A percentile compares a stretch with the other conserved stretches of the same genome.
Evolutionary conservation across 352 stramenopile species (phyloP).

Genomic region (Phytophthora syringae): DNA sequence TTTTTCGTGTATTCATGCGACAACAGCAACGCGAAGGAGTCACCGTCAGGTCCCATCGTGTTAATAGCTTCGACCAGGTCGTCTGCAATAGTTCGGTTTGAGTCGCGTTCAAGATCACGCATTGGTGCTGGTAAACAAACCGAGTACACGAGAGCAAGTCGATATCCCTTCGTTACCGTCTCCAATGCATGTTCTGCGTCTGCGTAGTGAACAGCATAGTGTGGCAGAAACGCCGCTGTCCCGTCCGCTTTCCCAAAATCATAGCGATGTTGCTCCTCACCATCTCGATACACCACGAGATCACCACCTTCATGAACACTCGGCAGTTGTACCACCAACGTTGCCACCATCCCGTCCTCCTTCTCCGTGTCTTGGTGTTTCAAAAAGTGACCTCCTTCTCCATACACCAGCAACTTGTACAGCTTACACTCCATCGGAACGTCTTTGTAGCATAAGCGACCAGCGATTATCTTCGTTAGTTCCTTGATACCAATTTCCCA

Average conservation of each 20-base stretch:
- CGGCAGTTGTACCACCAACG: not conserved
- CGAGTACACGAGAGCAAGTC: not conserved
- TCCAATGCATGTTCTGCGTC: not conserved
- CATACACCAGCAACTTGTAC: slow-evolving; percentile 1
- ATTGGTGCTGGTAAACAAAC: slow-evolving; percentile 3
- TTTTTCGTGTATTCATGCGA: not conserved
- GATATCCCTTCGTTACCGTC: not conserved
- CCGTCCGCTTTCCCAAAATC: not conserved
- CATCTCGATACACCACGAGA: not conserved
- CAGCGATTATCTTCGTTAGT: slow-evolving; percentile 1
- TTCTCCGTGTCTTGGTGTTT: not conserved
- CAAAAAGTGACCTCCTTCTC: not conserved
- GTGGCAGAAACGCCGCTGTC: not conserved
- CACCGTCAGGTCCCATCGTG: slow-evolving; percentile 43
- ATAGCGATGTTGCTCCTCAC: not conserved
- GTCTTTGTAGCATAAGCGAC: slow-evolving; percentile 10
- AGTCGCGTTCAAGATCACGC: not conserved
- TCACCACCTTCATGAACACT: not conserved
- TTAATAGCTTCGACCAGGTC: slow-evolving; percentile 19
- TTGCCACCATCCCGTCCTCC: not conserved
- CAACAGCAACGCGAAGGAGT: slow-evolving; percentile 30
- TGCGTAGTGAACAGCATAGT: not conserved
- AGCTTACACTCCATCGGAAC: slow-evolving; percentile 7
- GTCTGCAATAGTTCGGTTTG: not conserved
- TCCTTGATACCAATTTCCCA: slow-evolving; percentile 7